Percentiles rank a stretch among this genome's conserved stretches.
phyloP scores from a whole-genome alignment of 345 rosid species.

The Eucalyptus globulus region DNA sequence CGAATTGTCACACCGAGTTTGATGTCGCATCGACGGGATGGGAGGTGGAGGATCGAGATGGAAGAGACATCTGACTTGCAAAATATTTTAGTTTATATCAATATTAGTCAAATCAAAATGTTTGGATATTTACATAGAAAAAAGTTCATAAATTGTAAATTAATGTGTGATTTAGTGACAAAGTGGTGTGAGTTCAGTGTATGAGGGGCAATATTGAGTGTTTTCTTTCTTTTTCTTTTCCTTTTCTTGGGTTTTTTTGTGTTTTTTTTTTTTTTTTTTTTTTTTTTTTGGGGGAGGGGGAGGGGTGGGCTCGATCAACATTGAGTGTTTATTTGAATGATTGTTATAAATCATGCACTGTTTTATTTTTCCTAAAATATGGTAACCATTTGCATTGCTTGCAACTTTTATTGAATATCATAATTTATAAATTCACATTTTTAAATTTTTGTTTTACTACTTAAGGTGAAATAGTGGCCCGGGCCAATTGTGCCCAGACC shows the following conservation, averaged over 20 bases:
- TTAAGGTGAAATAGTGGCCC: too few species aligned
- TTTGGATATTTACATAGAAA: neutral
- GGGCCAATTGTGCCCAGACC: neutral
- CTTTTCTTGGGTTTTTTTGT: too few species aligned
- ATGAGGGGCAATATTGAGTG: neutral
- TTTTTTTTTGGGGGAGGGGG: accelerated
- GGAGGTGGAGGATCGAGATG: neutral
- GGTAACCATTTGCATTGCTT: neutral
- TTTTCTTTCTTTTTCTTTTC: neutral
- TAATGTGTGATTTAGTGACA: neutral
- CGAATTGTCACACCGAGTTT: accelerated
- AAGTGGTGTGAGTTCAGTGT: neutral
- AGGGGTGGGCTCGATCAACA: accelerated
- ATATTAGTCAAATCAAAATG: neutral
- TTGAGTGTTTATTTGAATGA: neutral
- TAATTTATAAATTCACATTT: neutral
- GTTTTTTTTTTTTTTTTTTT: accelerated
- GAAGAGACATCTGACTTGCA: neutral
- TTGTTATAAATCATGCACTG: neutral
- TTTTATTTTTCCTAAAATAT: neutral
- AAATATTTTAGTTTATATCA: neutral
- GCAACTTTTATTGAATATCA: neutral
- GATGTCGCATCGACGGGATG: neutral
- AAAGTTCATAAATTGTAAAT: neutral
- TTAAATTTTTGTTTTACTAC: neutral